Base-by-base conservation (phyloP, 2,329 filamentous ascomycete species). In the Penicillium sp. region DNA sequence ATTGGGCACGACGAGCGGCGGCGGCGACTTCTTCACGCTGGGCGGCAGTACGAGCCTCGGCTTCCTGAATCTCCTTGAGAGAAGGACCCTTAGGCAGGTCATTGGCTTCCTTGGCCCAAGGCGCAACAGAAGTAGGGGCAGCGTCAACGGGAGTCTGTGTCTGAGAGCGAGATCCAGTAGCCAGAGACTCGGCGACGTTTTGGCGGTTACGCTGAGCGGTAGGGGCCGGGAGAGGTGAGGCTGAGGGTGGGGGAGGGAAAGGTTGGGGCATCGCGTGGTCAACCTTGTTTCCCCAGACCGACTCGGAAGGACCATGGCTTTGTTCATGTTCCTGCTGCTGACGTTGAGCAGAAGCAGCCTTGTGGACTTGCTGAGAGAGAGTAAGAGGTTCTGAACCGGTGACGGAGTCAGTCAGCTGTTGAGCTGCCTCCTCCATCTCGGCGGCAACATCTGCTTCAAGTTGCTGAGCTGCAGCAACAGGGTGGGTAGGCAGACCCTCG, bases 21-120 rank as follows among this genome's bases (percentile, higher is more conserved):
- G 87, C 86, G 14, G 90, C 91, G 50, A 85, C 77, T 67, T 94
- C 91, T 68, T 97, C 93, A 11, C 85, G 87, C 74, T 95, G 90
- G 47, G 93, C 93, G 10, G 92, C 92, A 71, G 94, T 95, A 68
- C 89, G 90, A 34, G 93, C 93, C 72, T 99, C 94, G 4, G 90
- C 88, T 72, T 96, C 93, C 72, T 99, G 94, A 23, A 99, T 99
- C 69, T 99, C 92, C 76, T 91, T 96, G 59, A 99, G 78, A 56
- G 92, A 97, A 2, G 93, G 94, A 0, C 91, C 92, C 73, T 90
- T 95, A 38, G 90, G 85, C 23, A 82, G 76, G 45, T 89, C 87
- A 38, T 78, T 76, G 2, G 83, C 82, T 61, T 97, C 91, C 71
- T 94, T 94, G 5, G 94, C 94, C 94, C 94, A 99, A 0, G 94